Evolutionary conservation across 306 rosid genomes (phyloP).

Genomic region (Castanea mollissima): DNA sequence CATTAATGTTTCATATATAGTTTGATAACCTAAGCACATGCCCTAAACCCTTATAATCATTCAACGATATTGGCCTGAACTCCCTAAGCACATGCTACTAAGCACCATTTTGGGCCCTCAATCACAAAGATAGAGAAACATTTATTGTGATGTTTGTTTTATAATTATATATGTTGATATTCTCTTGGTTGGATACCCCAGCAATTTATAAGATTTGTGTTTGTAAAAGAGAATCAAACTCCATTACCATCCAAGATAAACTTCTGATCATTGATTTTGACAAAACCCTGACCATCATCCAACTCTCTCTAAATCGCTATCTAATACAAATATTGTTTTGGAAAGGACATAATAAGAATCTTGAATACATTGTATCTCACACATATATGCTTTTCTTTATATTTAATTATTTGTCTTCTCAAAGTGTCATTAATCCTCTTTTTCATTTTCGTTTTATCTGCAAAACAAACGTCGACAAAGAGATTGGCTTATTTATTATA

Average conservation of each 20-base stretch:
- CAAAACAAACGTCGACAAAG: background rate
- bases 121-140: background rate
- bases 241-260: slow-evolving; percentile 21
- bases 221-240: slow-evolving; percentile 25
- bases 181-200: slow-evolving; percentile 8
- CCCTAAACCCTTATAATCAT: slow-evolving; percentile 1
- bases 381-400: background rate
- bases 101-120: slow-evolving; percentile 16
- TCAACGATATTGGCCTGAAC: slow-evolving; percentile 1
- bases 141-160: background rate
- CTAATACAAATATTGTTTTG: background rate
- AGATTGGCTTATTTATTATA: too few species aligned
- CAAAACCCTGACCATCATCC: slow-evolving; percentile 18
- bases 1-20: background rate
- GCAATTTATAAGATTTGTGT: slow-evolving; percentile 25
- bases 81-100: slow-evolving; percentile 25
- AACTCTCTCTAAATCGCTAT: background rate
- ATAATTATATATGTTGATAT: background rate
- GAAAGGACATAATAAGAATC: slow-evolving; percentile 26
- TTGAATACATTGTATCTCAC: slow-evolving; percentile 5
- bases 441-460: background rate
- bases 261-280: slow-evolving; percentile 31
- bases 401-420: background rate
- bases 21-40: background rate
- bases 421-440: background rate